A percentile compares a stretch with the other conserved stretches of the same genome.
Conservation (phyloP, 164 flowering plant species). For the Magnolia officinalis region DNA sequence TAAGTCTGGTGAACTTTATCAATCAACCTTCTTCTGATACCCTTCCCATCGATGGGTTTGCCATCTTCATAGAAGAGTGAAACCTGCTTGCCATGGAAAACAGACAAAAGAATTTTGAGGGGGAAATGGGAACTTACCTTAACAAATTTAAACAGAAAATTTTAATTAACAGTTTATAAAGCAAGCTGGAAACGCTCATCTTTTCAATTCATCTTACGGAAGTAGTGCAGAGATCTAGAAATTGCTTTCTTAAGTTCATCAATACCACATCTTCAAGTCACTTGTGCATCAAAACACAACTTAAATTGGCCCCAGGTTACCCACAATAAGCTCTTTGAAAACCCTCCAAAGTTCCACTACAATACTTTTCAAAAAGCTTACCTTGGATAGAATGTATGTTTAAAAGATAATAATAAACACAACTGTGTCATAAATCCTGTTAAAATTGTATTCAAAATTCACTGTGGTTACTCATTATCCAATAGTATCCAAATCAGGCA, state of each 20-base stretch:
- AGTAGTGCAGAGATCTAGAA: background rate
- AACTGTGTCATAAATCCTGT: too few relatives aligned
- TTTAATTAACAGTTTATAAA: background rate
- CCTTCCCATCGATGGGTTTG: constrained; percentile 82
- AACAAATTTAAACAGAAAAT: constrained; percentile 12
- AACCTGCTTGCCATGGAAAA: constrained; percentile 41
- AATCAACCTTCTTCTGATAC: constrained; percentile 70
- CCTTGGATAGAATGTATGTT: too few relatives aligned
- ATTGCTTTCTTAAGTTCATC: constrained; percentile 1
- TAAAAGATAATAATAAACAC: too few relatives aligned
- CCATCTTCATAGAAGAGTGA: constrained; percentile 75
- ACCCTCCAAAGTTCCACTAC: too few relatives aligned
- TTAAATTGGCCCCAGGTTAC: too few relatives aligned
- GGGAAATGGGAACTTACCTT: constrained; percentile 49
- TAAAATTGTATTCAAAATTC: too few relatives aligned
- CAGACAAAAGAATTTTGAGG: background rate
- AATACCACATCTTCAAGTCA: constrained; percentile 67
- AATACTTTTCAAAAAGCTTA: too few relatives aligned
- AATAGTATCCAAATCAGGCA: too few relatives aligned
- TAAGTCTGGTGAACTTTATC: too few relatives aligned
- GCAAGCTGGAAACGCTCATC: background rate
- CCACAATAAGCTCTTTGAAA: too few relatives aligned
- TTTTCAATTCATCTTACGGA: background rate
- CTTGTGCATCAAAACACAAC: too few relatives aligned
- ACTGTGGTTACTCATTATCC: too few relatives aligned